These are phyloP conservation scores for Cercophora scortea DNA, from an alignment of 495 filamentous ascomycete genomes.

Conservation along the genomic window DNA sequence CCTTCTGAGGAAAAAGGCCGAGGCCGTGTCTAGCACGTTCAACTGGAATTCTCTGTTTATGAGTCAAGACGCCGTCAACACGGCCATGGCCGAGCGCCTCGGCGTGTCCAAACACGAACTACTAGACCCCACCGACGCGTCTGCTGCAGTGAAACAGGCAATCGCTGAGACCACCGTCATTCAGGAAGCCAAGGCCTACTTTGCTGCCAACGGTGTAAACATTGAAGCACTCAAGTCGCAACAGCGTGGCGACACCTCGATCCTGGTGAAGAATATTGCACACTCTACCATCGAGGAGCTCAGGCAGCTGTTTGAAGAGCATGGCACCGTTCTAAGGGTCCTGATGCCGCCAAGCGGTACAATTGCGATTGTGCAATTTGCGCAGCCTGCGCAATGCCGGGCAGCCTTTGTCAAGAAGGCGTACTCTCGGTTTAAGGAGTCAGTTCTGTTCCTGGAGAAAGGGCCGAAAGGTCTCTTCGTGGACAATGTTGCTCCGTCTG, in stretches of 20 bases:
- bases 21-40: constrained; percentile 68
- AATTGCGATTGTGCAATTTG: constrained; percentile 87
- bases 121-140: constrained; percentile 85
- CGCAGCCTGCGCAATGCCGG: constrained; percentile 65
- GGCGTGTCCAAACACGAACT: constrained; percentile 85
- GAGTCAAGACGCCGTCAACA: constrained; percentile 95
- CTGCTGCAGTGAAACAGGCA: constrained; percentile 91
- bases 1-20: constrained; percentile 72
- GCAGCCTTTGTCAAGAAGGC: constrained; percentile 75
- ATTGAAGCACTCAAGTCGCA: constrained; percentile 80
- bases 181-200: constrained; percentile 90
- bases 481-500: constrained; percentile 23
- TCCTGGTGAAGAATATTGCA: constrained; percentile 92
- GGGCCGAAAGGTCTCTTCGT: constrained; percentile 77
- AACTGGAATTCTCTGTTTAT: constrained; percentile 98
- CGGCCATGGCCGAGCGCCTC: constrained; percentile 76
- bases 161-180: constrained; percentile 95
- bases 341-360: constrained; percentile 90
- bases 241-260: constrained; percentile 75
- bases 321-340: constrained; percentile 64
- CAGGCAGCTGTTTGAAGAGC: constrained; percentile 57
- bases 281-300: constrained; percentile 66
- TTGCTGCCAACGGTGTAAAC: constrained; percentile 78
- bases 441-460: constrained; percentile 88
- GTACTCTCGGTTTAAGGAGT: constrained; percentile 85